These are phyloP conservation scores for Candida xyloterini DNA, from an alignment of 805 yeast species.

Conservation along the genomic window DNA sequence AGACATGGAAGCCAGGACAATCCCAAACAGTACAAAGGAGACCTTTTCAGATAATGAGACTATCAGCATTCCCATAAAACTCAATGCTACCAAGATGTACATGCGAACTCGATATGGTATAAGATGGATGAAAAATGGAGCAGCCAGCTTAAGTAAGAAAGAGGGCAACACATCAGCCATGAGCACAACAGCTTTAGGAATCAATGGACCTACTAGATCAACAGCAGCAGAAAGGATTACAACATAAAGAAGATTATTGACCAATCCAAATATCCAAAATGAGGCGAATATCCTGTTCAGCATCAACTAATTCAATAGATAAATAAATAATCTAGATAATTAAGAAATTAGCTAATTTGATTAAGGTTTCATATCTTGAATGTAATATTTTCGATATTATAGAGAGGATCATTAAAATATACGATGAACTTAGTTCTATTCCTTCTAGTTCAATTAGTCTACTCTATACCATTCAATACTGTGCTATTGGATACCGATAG, in stretches of 20 bases:
- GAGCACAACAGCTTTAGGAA: slow-evolving; percentile 83
- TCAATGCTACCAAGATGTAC: slow-evolving; percentile 49
- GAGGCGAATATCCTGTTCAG: slow-evolving; percentile 39
- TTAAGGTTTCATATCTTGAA: too few species aligned
- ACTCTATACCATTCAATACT: slow-evolving; percentile 1
- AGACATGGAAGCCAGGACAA: slow-evolving; percentile 73
- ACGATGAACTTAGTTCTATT: too few species aligned
- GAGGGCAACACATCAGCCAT: slow-evolving; percentile 88
- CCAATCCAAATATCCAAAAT: slow-evolving; percentile 81
- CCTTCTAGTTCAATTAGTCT: neutral
- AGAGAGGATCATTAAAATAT: too few species aligned
- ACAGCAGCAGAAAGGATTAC: slow-evolving; percentile 90
- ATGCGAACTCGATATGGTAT: slow-evolving; percentile 61
- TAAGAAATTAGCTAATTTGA: neutral
- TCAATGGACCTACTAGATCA: slow-evolving; percentile 77
- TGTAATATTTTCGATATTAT: too few species aligned
- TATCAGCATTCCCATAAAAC: slow-evolving; percentile 71
- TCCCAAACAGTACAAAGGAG: slow-evolving; percentile 54
- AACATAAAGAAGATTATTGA: slow-evolving; percentile 87
- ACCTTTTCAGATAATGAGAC: slow-evolving; percentile 47
- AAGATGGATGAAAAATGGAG: slow-evolving; percentile 76
- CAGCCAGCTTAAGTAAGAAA: slow-evolving; percentile 60
- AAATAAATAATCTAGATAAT: neutral
- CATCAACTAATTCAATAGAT: neutral
- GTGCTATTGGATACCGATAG: neutral